These are phyloP conservation scores for Tolypocladium ophioglossoides DNA, from an alignment of 2,329 filamentous ascomycete species.

Conservation along the genomic window DNA sequence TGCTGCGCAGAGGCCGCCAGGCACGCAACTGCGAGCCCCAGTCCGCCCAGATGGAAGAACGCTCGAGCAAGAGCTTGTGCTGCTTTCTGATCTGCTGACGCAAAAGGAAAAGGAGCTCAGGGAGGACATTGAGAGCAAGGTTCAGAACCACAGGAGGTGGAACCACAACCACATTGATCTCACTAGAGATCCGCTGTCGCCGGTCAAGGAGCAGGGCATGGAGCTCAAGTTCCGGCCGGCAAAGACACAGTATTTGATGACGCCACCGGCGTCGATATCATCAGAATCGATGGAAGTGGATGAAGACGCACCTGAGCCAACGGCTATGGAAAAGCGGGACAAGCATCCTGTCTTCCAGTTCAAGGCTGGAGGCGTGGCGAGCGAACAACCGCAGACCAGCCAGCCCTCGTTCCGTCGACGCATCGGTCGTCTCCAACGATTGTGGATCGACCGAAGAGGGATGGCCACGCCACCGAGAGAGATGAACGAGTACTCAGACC, in stretches of 20 bases:
- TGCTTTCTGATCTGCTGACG: constrained; percentile 64
- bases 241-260: constrained; percentile 61
- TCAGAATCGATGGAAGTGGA: constrained; percentile 49
- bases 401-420: constrained; percentile 70
- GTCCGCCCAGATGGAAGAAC: constrained; percentile 59
- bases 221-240: constrained; percentile 59
- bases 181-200: constrained; percentile 75
- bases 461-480: constrained; percentile 40
- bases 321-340: constrained; percentile 23
- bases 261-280: constrained; percentile 46
- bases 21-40: constrained; percentile 58
- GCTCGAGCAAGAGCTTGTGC: constrained; percentile 68
- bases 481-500: constrained; percentile 42
- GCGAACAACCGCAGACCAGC: constrained; percentile 27
- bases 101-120: constrained; percentile 77
- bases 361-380: constrained; percentile 25
- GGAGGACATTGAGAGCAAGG: constrained; percentile 74
- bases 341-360: constrained; percentile 32
- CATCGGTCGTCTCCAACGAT: constrained; percentile 70
- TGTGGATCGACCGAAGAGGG: constrained; percentile 81
- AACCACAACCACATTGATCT: constrained; percentile 83
- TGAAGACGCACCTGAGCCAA: constrained; percentile 33
- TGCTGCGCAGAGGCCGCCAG: constrained; percentile 49
- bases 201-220: constrained; percentile 54
- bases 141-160: constrained; percentile 83